Base-by-base conservation (phyloP, 1,139 yeast species). In the Pichia sp. region DNA sequence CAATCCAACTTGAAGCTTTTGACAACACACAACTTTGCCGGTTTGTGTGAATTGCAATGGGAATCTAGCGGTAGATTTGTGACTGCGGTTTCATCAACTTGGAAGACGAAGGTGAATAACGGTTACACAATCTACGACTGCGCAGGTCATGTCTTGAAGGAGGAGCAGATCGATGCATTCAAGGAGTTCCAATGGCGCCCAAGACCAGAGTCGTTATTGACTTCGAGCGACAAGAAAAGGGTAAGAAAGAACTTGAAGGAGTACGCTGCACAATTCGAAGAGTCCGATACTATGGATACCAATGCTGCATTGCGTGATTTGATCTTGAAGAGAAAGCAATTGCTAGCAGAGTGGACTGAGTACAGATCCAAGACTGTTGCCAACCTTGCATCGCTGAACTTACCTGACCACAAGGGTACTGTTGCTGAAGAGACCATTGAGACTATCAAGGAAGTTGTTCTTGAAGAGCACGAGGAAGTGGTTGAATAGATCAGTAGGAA, bases 141-240 rank as follows among this genome's bases (percentile, higher is more conserved):
- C 71, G 84, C 89, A 53, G 99, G 99, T 66, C 79, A 78, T 62
- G 64, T 84, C 62, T 72, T 90, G 60, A 82, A 84, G 64, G 95
- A 88, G 65, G 96, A 90, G 66, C 74, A 80, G 41, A 72, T 88
- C 58, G 95, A 89, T 66, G 87, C 85, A 60, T 90, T 95, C 79
- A 89, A 85, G 74, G 92, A 88, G 61, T 87, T 93, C 66, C 77
- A 84, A 59, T 95, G 99, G 99, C 87, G 99, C 78, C 98, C 99
- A 64, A 85, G 99, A 74, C 99, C 99, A 52, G 83, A 81, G 23
- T 79, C 92, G 5, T 74, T 85, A 60, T 81, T 95, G 68, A 76
- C 85, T 58, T 83, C 85, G 65, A 85, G 84, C 62, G 96, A 90
- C 69, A 81, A 82, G 77, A 89, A 90, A 86, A 86, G 86, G 79